These are phyloP conservation scores for Noccaea caerulescens DNA, from an alignment of 345 rosid species.

Conservation along the genomic window DNA sequence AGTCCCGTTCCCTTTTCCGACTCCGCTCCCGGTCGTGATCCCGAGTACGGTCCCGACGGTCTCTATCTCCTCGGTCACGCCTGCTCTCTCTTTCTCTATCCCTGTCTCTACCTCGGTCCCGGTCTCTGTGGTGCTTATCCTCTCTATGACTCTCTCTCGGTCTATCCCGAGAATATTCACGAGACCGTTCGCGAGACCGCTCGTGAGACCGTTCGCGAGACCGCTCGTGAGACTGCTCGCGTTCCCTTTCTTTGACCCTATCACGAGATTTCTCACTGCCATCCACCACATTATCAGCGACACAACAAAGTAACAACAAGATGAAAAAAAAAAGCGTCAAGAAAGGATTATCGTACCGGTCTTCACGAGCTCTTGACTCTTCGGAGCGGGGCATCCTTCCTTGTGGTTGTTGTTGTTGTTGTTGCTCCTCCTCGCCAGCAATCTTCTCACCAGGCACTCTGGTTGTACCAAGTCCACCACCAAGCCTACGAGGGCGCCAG, in stretches of 20 bases:
- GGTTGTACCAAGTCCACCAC: constrained; percentile 98
- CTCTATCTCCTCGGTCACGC: constrained; percentile 54
- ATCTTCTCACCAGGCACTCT: constrained; percentile 88
- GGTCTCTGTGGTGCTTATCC: constrained; percentile 80
- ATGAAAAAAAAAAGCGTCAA: neutral
- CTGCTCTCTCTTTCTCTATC: constrained; percentile 63
- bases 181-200: constrained; percentile 75
- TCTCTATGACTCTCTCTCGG: constrained; percentile 89
- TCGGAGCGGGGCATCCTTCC: constrained; percentile 67
- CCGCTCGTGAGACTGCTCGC: constrained; percentile 50
- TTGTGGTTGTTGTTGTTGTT: constrained; percentile 43
- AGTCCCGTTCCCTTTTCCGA: constrained; percentile 54
- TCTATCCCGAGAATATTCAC: constrained; percentile 71
- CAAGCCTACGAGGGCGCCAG: constrained; percentile 99
- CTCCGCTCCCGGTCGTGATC: constrained; percentile 56
- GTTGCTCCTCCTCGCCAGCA: constrained; percentile 65
- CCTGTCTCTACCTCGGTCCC: constrained; percentile 71
- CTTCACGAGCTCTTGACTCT: constrained; percentile 85
- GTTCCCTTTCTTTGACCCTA: constrained; percentile 53
- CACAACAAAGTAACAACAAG: neutral
- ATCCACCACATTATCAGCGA: constrained; percentile 42
- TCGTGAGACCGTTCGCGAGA: constrained; percentile 56
- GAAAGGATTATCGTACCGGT: constrained; percentile 54
- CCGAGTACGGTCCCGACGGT: constrained; percentile 52
- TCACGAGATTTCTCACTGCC: constrained; percentile 68